Base-by-base conservation (phyloP, 1,284 basidiomycete species). In the Malassezia brasiliensis region DNA sequence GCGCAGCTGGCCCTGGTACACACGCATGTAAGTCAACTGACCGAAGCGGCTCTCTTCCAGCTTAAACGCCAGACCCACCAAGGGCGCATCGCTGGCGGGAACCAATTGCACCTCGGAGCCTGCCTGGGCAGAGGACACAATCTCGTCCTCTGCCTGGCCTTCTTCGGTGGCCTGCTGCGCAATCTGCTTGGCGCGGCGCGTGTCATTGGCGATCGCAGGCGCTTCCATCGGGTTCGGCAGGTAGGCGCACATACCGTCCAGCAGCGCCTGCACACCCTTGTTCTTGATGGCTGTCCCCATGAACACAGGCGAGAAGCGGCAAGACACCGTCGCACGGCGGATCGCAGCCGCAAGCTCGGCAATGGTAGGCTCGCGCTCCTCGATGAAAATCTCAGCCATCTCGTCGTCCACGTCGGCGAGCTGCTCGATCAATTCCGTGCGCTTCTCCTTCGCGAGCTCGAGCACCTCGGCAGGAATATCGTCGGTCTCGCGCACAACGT, bases 201-300 rank as follows among this genome's bases (percentile, higher is more conserved):
- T 80, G 37, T 96, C 91, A 64, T 90, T 83, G 0, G 94, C 94
- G 31, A 84, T 80, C 12, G 86, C 84, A 34, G 83, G 79, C 10
- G 84, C 79, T 76, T 98, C 88, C 2, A 85, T 79, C 0, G 94
- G 94, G 60, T 86, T 87, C 19, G 94, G 90, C 9, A 99, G 81
- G 78, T 96, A 99, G n/a, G 85, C 81, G 74, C 90, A 93, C 32
- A 96, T 85, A 64, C 91, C 94, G 69, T 98, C 91, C 19, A 99
- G 81, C 63, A 98, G 81, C 15, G 90, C 83, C 76, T 98, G 94
- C 3, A 99, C 88, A 53, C 84, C 90, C 20, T 90, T 94, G 77
- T 99, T 98, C 79, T 96, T 96, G 75, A 98, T 87, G 0, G 94
- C 94, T 7, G 90, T 94, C 38, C 94, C 94, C 61, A 98, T 79